Percentiles rank a stretch among this genome's conserved stretches.
These are phyloP conservation scores for Metroxylon sagu DNA, from an alignment of 176 grass and related monocot species.

Conservation along the genomic window DNA sequence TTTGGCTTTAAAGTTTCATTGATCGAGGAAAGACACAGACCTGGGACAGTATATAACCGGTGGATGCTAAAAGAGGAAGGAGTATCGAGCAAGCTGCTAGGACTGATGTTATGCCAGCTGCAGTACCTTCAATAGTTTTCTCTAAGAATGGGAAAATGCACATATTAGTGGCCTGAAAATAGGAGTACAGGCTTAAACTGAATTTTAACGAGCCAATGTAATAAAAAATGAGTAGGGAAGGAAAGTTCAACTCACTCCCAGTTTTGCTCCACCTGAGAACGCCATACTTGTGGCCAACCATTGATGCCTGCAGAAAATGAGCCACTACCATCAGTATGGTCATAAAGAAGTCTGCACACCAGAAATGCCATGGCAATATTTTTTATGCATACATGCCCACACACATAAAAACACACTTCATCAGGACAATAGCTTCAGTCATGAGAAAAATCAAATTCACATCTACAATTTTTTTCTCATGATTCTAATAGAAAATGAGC, in stretches of 20 bases:
- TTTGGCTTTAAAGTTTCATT: neutral
- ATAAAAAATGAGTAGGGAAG: constrained; percentile 3
- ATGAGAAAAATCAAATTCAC: no score
- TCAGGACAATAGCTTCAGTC: no score
- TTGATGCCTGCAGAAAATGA: constrained; percentile 62
- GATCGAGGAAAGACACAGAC: constrained; percentile 21
- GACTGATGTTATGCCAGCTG: constrained; percentile 91
- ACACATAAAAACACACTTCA: no score
- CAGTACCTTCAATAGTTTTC: constrained; percentile 96
- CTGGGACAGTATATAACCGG: constrained; percentile 87
- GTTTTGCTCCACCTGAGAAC: constrained; percentile 96
- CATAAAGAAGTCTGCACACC: no score
- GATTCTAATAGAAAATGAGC: no score
- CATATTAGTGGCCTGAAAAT: constrained; percentile 1
- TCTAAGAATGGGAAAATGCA: constrained; percentile 27
- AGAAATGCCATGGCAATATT: no score
- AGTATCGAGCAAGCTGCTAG: constrained; percentile 67
- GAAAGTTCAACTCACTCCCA: constrained; percentile 52
- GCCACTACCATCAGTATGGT: neutral
- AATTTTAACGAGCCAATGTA: neutral
- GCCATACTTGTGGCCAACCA: constrained; percentile 90
- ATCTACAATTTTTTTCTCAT: no score
- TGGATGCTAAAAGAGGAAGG: constrained; percentile 70
- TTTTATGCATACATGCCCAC: no score
- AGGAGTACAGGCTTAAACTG: neutral